A percentile compares a stretch with the other conserved stretches of the same genome.
Evolutionary conservation across 345 rosid genomes (phyloP).

Genomic region (Draba incana): DNA sequence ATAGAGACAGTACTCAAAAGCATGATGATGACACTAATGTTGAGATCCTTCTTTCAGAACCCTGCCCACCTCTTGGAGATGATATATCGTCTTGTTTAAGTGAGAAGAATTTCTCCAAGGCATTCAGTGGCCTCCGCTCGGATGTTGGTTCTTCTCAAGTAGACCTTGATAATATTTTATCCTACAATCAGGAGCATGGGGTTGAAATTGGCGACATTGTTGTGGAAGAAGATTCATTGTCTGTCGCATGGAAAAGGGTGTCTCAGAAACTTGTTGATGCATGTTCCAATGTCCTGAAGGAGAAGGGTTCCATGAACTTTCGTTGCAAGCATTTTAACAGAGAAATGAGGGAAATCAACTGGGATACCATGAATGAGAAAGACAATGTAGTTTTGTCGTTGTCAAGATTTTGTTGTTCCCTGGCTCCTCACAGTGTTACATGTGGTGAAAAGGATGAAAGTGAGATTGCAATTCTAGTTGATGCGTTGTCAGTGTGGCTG

Average conservation of each 20-base stretch:
- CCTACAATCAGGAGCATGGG: constrained; percentile 36
- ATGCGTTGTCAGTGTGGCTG: constrained; percentile 68
- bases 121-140: constrained; percentile 37
- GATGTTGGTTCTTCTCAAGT: constrained; percentile 43
- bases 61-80: constrained; percentile 58
- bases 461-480: constrained; percentile 49
- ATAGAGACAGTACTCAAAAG: constrained; percentile 42
- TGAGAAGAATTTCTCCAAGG: constrained; percentile 36
- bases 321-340: constrained; percentile 68
- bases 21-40: constrained; percentile 50
- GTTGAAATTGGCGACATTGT: constrained; percentile 76
- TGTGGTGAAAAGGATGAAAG: constrained; percentile 45
- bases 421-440: constrained; percentile 42
- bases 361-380: constrained; percentile 49
- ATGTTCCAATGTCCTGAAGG: constrained; percentile 50
- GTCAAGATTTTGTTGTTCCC: constrained; percentile 68
- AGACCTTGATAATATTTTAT: constrained; percentile 35
- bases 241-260: constrained; percentile 76
- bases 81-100: constrained; percentile 68
- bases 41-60: constrained; percentile 71
- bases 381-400: constrained; percentile 43
- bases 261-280: constrained; percentile 64
- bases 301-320: constrained; percentile 51
- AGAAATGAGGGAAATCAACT: constrained; percentile 44
- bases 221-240: constrained; percentile 72